Base-by-base conservation (phyloP, 306 rosid species). In the Canavalia gladiata region DNA sequence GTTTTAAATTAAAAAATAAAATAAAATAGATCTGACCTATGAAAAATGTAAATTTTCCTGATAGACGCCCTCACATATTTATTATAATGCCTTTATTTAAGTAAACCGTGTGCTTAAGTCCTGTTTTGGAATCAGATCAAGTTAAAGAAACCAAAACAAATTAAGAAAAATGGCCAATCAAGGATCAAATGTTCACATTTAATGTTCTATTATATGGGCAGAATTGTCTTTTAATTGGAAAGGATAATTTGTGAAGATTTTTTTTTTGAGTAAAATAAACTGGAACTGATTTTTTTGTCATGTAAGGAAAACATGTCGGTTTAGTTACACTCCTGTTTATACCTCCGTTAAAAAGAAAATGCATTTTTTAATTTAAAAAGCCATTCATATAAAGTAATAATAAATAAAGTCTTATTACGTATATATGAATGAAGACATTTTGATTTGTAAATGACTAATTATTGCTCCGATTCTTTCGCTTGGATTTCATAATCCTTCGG, bases 401-500 rank as follows among this genome's bases (percentile, higher is more conserved):
- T 45, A 59, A 59, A 46, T 3, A 35, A 62, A 63, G 37, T 49
- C 29, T 4, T 34, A 3, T 50, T 64, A 18, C 69, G 47, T 59
- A 33, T 4, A 8, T 49, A 34, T 50, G 63, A 50, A 72, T 33
- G 68, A 8, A 69, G 41, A 52, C 25, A 52, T 66, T 78, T 28
- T 47, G 41, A 30, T 62, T 51, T 73, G 65, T 8, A 39, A 71
- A 64, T 41, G 47, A 72, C 60, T 13, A 71, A 80, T 72, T 35
- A 81, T 73, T 65, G 72, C 37, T 76, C 82, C 59, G 77, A 29
- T 59, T 76, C 76, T 57, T 59, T 82, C 73, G 77, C 77, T 75
- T 47, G 74, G 74, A 49, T 77, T 58, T 75, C 55, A 31, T 82
- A 25, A 56, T 75, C 59, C 59, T 41, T 63, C 9, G 60, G 60